Base-by-base conservation (phyloP, 2,329 filamentous ascomycete genomes). In the Cladosporium velox region DNA sequence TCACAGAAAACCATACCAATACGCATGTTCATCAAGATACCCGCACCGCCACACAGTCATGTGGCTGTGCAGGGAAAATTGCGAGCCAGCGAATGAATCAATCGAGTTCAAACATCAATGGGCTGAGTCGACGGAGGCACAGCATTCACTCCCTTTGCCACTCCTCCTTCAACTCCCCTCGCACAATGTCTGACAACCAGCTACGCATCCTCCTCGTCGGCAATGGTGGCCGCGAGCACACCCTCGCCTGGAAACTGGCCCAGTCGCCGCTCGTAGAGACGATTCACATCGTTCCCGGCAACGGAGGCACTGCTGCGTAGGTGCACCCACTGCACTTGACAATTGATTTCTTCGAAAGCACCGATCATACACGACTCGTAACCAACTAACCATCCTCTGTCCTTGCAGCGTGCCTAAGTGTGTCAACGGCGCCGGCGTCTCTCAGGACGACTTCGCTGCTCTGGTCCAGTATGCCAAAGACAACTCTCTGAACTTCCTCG, bases 161-260 rank as follows among this genome's bases (percentile, higher is more conserved):
- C 52, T 11, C 28, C 30, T 55, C 30, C 18, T 21, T 18, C 34
- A 41, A 24, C 15, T 26, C 10, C 34, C 30, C 59, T 64, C 63
- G 57, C 52, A 67, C 47, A 49, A 73, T 72, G 70, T 64, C 69
- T 58, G 57, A 68, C 30, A 44, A 68, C 26, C 68, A 67, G 54
- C 84, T 92, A 69, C 86, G 88, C 72, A 85, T 97, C 72, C 88
- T 98, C 69, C 88, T 98, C 69, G 88, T 98, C 71, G 94, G 95
- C 75, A 96, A 94, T 77, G 95, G 95, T 71, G 95, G 94, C 73
- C 89, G 95, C 74, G 95, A 99, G 81, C 93, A 98, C 80, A 92
- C 93, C 57, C 86, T 97, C 69, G 93, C 93, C 51, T 98, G 93
- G 93, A 97, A 96, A 81, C 84, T 98, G 69, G 88, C 89, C 75